Evolutionary conservation across 208 protist species (phyloP), one percentile per base, ranked within the genome.

Genomic region (Leishmania major): DNA sequence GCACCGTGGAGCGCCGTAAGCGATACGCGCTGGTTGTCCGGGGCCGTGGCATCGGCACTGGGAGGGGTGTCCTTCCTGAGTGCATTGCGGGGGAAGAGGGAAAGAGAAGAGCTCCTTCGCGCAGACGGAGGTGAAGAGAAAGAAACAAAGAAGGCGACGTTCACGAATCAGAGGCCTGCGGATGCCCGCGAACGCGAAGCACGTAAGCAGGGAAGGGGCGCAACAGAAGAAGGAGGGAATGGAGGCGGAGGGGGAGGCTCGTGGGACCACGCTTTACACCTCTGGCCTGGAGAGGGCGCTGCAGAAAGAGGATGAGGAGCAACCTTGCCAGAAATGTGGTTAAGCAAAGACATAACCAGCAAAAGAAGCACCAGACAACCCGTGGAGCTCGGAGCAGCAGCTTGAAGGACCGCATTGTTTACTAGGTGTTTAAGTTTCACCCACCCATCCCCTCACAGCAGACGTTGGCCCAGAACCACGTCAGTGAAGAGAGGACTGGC

Each of bases 61-160:
- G 17, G 11, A 76, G 17, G 40, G 22, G 45, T 8, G 15, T 13
- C 8, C 31, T 60, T 22, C n/a, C 17, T 76, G n/a, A 3, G 6
- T 10, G n/a, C 31, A 43, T 76, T 3, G 1, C 31, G 13, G 72
- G 2, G 2, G 51, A 79, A 28, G 51, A 76, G 70, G 7, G 31
- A 8, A n/a, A 40, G 57, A 55, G 71, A 45, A 77, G 55, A 17
- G 31, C 28, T 53, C 11, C 53, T 47, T 17, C 5, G 47, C 7
- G 66, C n/a, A 77, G 40, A 17, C 49, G 53, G 75, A 66, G 66
- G 45, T 17, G 35, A 37, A 72, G 64, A 79, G 31, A 47, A 43
- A 35, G 37, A 75, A 77, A 51, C 60, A 70, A 49, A 40, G 55
- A 64, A 55, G 67, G 25, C 22, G 22, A 51, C 0, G 8, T 6